Conservation (phyloP, 2,329 filamentous ascomycete genomes). For the Phialophora tarda region DNA sequence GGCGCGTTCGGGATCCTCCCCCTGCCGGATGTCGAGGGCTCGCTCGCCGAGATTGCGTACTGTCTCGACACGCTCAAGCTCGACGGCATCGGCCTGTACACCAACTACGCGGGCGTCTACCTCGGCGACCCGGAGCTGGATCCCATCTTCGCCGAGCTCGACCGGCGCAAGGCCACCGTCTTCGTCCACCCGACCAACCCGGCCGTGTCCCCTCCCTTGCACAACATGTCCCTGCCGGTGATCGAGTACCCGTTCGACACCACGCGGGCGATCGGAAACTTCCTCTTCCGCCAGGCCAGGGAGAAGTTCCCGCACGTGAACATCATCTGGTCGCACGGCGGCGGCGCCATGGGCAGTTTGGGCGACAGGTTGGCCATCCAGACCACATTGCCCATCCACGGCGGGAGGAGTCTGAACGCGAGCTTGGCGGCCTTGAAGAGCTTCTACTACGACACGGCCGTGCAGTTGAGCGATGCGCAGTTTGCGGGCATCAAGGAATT, state of each 20-base stretch:
- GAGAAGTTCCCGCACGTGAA: slow-evolving; percentile 36
- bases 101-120: slow-evolving; percentile 19
- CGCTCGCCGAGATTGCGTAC: slow-evolving; percentile 19
- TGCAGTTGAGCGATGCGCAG: slow-evolving; percentile 29
- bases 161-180: slow-evolving; percentile 15
- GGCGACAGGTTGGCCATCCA: slow-evolving; percentile 38
- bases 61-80: slow-evolving; percentile 21
- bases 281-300: slow-evolving; percentile 38
- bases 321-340: slow-evolving; percentile 40
- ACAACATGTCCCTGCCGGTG: slow-evolving; percentile 29
- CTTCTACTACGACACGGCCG: slow-evolving; percentile 40
- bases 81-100: slow-evolving; percentile 22
- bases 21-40: slow-evolving; percentile 13
- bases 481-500: slow-evolving; percentile 41
- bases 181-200: slow-evolving; percentile 21
- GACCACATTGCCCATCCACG: slow-evolving; percentile 35
- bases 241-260: slow-evolving; percentile 43
- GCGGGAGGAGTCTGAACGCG: slow-evolving; percentile 31
- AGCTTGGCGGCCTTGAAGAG: slow-evolving; percentile 37
- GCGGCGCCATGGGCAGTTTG: slow-evolving; percentile 40
- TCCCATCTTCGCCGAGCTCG: slow-evolving; percentile 18
- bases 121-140: slow-evolving; percentile 18
- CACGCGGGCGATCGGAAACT: slow-evolving; percentile 39
- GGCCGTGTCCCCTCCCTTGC: not conserved
- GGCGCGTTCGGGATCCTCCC: slow-evolving; percentile 14